phyloP scores from a whole-genome alignment of 768 basidiomycete species.

The Xerocomellus amylosporus region DNA sequence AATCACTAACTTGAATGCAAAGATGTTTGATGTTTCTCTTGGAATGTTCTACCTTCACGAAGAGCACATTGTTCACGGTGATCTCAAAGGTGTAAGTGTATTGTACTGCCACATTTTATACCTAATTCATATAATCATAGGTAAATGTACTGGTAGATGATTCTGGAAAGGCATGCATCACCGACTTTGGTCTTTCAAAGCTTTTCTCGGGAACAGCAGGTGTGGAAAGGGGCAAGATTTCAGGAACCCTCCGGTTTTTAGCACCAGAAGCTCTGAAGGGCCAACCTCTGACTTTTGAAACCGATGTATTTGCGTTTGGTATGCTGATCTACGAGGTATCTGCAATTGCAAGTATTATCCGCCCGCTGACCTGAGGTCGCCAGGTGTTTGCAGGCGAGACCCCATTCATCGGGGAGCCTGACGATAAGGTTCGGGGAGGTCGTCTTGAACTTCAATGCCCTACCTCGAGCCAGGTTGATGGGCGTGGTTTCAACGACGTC shows the following conservation, averaged over 20 bases:
- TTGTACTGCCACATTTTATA: not conserved
- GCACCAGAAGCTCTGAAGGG: conserved; percentile 26
- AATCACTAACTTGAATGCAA: not conserved
- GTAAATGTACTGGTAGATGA: conserved; percentile 35
- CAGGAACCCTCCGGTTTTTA: conserved; percentile 32
- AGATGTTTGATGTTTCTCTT: conserved; percentile 13
- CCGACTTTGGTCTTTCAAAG: conserved; percentile 36
- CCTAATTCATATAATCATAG: conserved; percentile 9
- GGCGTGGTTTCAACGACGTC: not conserved
- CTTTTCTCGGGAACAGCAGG: conserved; percentile 17
- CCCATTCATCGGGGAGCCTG: conserved; percentile 5
- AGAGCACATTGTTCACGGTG: conserved; percentile 26
- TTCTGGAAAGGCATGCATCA: conserved; percentile 27
- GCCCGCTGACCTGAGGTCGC: not conserved
- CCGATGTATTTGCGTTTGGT: conserved; percentile 33
- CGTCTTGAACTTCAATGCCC: not conserved
- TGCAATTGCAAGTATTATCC: not conserved
- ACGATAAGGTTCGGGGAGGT: not conserved
- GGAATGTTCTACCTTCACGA: conserved; percentile 17
- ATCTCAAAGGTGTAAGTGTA: conserved; percentile 28
- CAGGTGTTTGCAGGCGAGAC: conserved; percentile 9
- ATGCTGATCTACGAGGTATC: conserved; percentile 31
- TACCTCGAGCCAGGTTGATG: not conserved
- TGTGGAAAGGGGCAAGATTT: conserved; percentile 16
- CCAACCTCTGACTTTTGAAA: conserved; percentile 14